Evolutionary conservation across 1,284 basidiomycete genomes (phyloP), one percentile per base, ranked within the genome.

Genomic region (Ceratobasidium sp.): DNA sequence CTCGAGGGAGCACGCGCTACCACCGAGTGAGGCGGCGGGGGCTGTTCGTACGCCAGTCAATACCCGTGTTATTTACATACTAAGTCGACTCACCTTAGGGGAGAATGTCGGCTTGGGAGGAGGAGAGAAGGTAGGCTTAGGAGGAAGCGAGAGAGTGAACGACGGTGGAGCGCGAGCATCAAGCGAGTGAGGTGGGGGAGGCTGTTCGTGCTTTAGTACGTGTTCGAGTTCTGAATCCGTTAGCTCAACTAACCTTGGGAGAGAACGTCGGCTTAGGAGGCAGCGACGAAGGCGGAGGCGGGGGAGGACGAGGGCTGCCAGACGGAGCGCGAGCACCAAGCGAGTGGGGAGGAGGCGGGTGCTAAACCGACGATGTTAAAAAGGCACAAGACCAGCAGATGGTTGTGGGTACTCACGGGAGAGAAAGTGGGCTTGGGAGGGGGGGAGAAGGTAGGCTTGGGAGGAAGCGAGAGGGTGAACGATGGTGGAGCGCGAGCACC

Each of bases 221-320:
- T 42, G 42, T 17, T 15, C 11, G 42, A 4, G 13, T 45, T 45
- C 13, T 15, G 42, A 3, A 15, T 45, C 13, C 20, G 11, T 15
- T 45, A 23, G n/a, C 1, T 39, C 13, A 4, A 39, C n/a, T 23
- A 23, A 39, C 35, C 37, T 64, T 37, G n/a, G 63, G 63, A 8
- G 66, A 68, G 51, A 68, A 68, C 11, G 66, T 68, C 33, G 66
- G 66, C 49, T 68, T 68, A 45, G 66, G 66, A 68, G 66, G 66
- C 28, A 54, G 17, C 51, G 66, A 68, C 47, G 47, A 53, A 6
- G 66, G 66, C 5, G 51, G 66, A n/a, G 49, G 66, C 17, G 49
- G 66, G 0, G 66, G 66, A 28, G 66, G 65, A 10, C 20, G 58
- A 45, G 49, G 66, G n/a, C n/a, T 6, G 66, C 66, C 56, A 31